A percentile compares a stretch with the other conserved stretches of the same genome.
Conservation (phyloP, 1,139 yeast genomes). For the Meyerozyma elateridarum region DNA sequence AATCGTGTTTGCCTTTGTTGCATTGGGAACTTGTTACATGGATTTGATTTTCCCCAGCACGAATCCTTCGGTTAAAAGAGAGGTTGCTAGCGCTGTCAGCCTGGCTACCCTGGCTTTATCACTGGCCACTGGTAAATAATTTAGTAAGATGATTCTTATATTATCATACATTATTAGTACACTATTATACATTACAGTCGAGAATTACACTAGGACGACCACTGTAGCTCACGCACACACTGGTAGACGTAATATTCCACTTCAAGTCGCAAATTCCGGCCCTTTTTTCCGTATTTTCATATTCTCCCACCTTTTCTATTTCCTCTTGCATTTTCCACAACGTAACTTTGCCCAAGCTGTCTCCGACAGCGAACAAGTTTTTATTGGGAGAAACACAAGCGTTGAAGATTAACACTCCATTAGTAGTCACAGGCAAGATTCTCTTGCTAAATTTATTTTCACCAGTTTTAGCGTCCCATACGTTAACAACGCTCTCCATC, state of each 20-base stretch:
- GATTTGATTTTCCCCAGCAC: conserved; percentile 41
- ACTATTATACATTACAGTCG: conserved; percentile 13
- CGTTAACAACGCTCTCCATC: conserved; percentile 63
- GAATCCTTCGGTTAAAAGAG: conserved; percentile 23
- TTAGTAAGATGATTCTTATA: not conserved
- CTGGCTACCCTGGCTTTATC: conserved; percentile 4
- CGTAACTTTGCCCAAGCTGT: conserved; percentile 52
- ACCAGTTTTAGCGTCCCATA: conserved; percentile 60
- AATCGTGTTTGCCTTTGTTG: conserved; percentile 41
- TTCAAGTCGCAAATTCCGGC: conserved; percentile 37
- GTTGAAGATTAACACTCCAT: conserved; percentile 48
- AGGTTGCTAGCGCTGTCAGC: conserved; percentile 7
- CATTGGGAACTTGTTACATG: conserved; percentile 50
- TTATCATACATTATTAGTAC: conserved; percentile 4
- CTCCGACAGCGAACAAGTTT: conserved; percentile 54
- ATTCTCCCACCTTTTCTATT: conserved; percentile 5
- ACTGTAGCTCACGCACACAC: conserved; percentile 37
- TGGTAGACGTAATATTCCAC: conserved; percentile 37
- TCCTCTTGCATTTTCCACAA: conserved; percentile 43
- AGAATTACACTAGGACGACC: conserved; percentile 40
- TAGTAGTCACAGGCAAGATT: conserved; percentile 31
- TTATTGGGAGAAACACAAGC: conserved; percentile 50
- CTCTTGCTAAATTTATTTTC: conserved; percentile 21
- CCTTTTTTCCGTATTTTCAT: conserved; percentile 9
- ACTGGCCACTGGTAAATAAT: conserved; percentile 1